These are phyloP conservation scores for Artemisia tridentata DNA, from an alignment of 129 eudicot species.

Conservation along the genomic window DNA sequence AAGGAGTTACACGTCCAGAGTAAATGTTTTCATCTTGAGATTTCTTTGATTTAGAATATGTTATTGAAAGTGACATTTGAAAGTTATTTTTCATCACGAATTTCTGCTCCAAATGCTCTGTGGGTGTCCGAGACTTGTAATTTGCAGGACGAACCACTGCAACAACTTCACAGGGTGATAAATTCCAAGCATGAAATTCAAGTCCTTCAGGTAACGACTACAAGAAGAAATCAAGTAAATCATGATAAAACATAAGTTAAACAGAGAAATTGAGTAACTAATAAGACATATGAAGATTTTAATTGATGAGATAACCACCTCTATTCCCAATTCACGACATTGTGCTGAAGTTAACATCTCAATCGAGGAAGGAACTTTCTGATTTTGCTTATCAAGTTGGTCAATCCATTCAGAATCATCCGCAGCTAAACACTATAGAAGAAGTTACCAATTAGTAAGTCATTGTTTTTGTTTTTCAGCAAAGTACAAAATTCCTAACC, in stretches of 20 bases:
- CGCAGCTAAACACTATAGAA: slow-evolving; percentile 49
- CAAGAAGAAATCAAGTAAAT: background rate
- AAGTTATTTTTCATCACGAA: slow-evolving; percentile 44
- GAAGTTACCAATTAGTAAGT: background rate
- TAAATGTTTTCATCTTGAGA: slow-evolving; percentile 9
- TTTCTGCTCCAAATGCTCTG: slow-evolving; percentile 50
- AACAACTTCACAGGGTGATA: slow-evolving; percentile 46
- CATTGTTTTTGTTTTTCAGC: background rate
- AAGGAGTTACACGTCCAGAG: slow-evolving; percentile 36
- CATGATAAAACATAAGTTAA: background rate
- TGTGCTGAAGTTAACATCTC: slow-evolving; percentile 42
- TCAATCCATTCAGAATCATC: slow-evolving; percentile 48
- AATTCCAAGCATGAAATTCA: slow-evolving; percentile 43
- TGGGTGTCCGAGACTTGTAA: slow-evolving; percentile 30
- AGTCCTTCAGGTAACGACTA: slow-evolving; percentile 48
- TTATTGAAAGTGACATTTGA: slow-evolving; percentile 51
- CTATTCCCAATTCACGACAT: slow-evolving; percentile 54
- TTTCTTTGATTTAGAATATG: slow-evolving; percentile 12
- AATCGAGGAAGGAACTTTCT: slow-evolving; percentile 56
- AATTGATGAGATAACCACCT: slow-evolving; percentile 54
- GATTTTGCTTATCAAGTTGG: slow-evolving; percentile 38
- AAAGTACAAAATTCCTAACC: slow-evolving; percentile 39
- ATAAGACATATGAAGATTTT: slow-evolving; percentile 1
- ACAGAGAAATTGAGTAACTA: background rate
- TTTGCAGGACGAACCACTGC: slow-evolving; percentile 78